Conservation (phyloP, 2,329 filamentous ascomycete species). For the Pseudogymnoascus sp. region DNA sequence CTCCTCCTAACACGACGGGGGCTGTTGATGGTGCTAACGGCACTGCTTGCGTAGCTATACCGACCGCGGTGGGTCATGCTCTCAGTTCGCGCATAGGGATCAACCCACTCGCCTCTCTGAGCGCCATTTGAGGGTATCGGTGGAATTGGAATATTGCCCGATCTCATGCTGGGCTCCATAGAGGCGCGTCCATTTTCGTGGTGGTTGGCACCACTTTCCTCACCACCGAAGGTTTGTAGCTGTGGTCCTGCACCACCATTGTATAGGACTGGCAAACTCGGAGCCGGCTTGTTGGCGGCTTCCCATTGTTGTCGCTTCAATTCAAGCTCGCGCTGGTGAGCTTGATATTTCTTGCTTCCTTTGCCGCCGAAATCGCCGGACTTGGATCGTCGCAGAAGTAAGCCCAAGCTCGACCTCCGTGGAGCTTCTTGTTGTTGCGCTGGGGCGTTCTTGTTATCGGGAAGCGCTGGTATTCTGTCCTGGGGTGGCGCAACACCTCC, state of each 20-base stretch:
- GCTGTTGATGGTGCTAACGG: constrained; percentile 85
- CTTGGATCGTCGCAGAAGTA: constrained; percentile 61
- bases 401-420: constrained; percentile 45
- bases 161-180: constrained; percentile 40
- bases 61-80: constrained; percentile 96
- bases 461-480: constrained; percentile 30
- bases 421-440: constrained; percentile 21
- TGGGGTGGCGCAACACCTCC: constrained; percentile 25
- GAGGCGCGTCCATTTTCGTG: constrained; percentile 38
- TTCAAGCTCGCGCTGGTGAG: constrained; percentile 40
- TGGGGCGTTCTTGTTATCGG: constrained; percentile 29
- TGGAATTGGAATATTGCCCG: constrained; percentile 42
- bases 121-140: constrained; percentile 41
- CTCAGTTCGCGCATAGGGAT: constrained; percentile 76
- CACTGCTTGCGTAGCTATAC: constrained; percentile 92
- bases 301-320: constrained; percentile 48
- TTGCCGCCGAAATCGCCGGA: constrained; percentile 57
- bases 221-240: constrained; percentile 44
- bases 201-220: constrained; percentile 40
- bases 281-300: constrained; percentile 48
- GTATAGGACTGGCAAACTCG: constrained; percentile 46
- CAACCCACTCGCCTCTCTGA: constrained; percentile 47
- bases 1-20: constrained; percentile 84
- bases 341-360: constrained; percentile 52
- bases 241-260: constrained; percentile 29